Base-by-base conservation (phyloP, 768 basidiomycete genomes). In the Trametes elegans region DNA sequence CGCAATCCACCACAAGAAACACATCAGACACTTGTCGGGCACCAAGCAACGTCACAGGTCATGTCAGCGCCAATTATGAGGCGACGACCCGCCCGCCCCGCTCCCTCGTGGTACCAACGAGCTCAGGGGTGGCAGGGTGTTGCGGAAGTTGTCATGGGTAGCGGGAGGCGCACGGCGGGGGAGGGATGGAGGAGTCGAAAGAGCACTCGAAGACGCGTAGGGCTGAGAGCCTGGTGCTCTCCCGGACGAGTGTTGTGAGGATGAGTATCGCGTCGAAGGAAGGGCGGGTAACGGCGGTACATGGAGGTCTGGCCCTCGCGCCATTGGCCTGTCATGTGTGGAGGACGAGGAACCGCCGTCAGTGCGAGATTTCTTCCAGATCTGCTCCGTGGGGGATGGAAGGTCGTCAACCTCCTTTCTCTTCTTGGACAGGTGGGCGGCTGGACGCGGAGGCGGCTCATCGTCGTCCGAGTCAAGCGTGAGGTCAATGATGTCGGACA, bases 401-500 rank as follows among this genome's bases (percentile, higher is more conserved):
- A 77, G 61, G 11, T 79, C 83, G 10, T 81, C 80, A 5, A 74
- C 69, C 9, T 80, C 80, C 64, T 85, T 88, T 62, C 88, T 80
- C 63, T 87, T 88, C 61, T 74, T 79, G 9, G 67, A 50, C 55
- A 71, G 68, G 61, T 14, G 44, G 40, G 28, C 66, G 55, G 43
- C n/a, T 32, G 48, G 36, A 8, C 55, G 62, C 13, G 53, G 49
- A 18, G 69, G 57, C 26, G 49, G 49, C 18, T 76, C 80, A 19
- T 93, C 92, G 11, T 89, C 88, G 53, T 90, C 88, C 21, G 83
- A 83, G 64, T 91, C 89, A 57, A 85, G 73, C 3, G 93, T 94
- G 55, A 96, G 73, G 67, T 96, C 93, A 59, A 95, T 94, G 39
- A 95, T 84, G 60, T 82, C 78, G 11, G 74, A 71, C 46, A 70